Evolutionary conservation across 768 basidiomycete genomes (phyloP).

Genomic region (Wakefieldia striispora): DNA sequence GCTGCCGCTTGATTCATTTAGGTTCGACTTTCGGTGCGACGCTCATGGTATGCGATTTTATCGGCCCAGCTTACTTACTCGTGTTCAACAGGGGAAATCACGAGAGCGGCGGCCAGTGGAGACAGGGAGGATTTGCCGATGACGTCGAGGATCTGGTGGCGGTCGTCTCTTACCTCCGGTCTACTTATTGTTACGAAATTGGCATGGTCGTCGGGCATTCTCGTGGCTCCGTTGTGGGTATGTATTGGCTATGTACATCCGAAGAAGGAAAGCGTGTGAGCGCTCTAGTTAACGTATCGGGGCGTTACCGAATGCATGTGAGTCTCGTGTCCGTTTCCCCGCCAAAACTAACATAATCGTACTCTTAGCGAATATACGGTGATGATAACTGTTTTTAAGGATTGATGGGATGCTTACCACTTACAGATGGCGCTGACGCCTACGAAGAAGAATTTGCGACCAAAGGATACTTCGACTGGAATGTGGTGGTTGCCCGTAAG

Average conservation of each 20-base stretch:
- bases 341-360: slow-evolving; percentile 1
- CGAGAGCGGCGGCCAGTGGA: slow-evolving; percentile 70
- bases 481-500: slow-evolving; percentile 64
- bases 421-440: slow-evolving; percentile 19
- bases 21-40: slow-evolving; percentile 81
- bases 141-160: slow-evolving; percentile 66
- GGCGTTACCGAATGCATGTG: slow-evolving; percentile 77
- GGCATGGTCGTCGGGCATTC: slow-evolving; percentile 78
- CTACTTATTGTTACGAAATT: slow-evolving; percentile 60
- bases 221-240: slow-evolving; percentile 64
- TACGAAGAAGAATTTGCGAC: slow-evolving; percentile 53
- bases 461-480: slow-evolving; percentile 63
- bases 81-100: slow-evolving; percentile 59
- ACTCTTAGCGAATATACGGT: slow-evolving; percentile 30
- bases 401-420: slow-evolving; percentile 1
- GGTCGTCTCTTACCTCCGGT: slow-evolving; percentile 62
- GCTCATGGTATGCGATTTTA: not conserved
- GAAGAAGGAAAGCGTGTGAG: slow-evolving; percentile 54
- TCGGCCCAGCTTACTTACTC: slow-evolving; percentile 4
- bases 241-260: slow-evolving; percentile 67
- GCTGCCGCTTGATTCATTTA: slow-evolving; percentile 75
- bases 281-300: slow-evolving; percentile 72
- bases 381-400: not conserved
- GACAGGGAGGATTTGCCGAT: slow-evolving; percentile 53
- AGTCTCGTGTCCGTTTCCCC: slow-evolving; percentile 1